Evolutionary conservation across 352 stramenopile species (phyloP).

Genomic region (Pythium monospermum): DNA sequence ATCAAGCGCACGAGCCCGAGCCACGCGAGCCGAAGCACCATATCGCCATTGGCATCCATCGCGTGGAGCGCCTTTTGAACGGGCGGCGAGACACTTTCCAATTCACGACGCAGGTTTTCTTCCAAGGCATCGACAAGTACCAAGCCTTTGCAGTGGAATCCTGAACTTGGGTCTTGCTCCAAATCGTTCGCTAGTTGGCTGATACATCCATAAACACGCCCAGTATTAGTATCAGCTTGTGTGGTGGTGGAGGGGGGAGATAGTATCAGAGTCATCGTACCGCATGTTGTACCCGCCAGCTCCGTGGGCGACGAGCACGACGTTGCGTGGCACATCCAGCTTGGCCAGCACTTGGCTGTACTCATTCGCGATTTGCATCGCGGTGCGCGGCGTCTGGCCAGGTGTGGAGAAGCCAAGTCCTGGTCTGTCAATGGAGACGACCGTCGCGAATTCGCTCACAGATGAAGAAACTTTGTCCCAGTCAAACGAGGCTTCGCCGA

Average conservation of each 20-base stretch:
- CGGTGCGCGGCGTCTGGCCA: conserved; percentile 39
- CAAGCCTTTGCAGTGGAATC: conserved; percentile 43
- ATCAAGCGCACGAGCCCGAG: conserved; percentile 69
- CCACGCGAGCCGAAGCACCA: conserved; percentile 42
- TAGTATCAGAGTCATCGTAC: conserved; percentile 5
- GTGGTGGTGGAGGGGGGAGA: background rate
- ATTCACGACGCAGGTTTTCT: conserved; percentile 49
- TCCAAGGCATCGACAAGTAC: conserved; percentile 72
- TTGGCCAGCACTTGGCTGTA: conserved; percentile 55
- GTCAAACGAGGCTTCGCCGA: conserved; percentile 82
- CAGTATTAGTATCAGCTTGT: too few relatives aligned
- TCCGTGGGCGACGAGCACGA: conserved; percentile 70
- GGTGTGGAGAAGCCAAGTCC: conserved; percentile 67
- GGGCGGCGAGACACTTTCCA: conserved; percentile 58
- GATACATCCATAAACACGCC: background rate
- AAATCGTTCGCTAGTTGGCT: conserved; percentile 47
- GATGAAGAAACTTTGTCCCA: conserved; percentile 68
- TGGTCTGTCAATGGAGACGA: conserved; percentile 65
- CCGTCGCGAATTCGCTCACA: conserved; percentile 42
- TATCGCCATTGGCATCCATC: conserved; percentile 64
- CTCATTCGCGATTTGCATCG: conserved; percentile 51
- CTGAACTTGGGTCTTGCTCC: conserved; percentile 13
- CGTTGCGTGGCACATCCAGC: conserved; percentile 45
- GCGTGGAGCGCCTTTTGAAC: conserved; percentile 44
- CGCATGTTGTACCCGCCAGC: conserved; percentile 82